Conservation (phyloP, 2,329 filamentous ascomycete genomes). For the Ophiostoma quercus region DNA sequence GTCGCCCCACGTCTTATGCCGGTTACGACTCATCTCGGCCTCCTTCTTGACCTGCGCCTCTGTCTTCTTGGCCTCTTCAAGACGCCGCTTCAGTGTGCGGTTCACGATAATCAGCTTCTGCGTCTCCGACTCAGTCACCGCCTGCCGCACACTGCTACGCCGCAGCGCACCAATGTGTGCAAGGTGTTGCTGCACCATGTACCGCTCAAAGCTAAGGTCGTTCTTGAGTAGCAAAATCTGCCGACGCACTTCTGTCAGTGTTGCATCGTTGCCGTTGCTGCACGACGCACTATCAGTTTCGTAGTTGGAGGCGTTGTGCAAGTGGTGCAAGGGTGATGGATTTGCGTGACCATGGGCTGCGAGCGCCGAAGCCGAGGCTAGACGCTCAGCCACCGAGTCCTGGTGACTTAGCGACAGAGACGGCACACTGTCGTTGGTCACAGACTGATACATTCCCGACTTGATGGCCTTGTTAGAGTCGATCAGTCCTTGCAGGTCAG, state of each 20-base stretch:
- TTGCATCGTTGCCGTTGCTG: not conserved
- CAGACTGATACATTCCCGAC: slow-evolving; percentile 50
- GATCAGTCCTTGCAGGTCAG: slow-evolving; percentile 56
- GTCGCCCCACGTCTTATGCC: slow-evolving; percentile 73
- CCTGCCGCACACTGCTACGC: slow-evolving; percentile 67
- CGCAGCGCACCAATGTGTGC: slow-evolving; percentile 75
- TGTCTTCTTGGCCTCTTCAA: slow-evolving; percentile 66
- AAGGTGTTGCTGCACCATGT: slow-evolving; percentile 77
- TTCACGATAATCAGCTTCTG: slow-evolving; percentile 76
- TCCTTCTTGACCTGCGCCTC: slow-evolving; percentile 68
- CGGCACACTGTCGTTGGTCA: slow-evolving; percentile 54
- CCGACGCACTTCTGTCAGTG: slow-evolving; percentile 55
- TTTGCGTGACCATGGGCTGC: not conserved
- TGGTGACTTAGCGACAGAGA: slow-evolving; percentile 50
- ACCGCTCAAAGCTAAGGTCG: slow-evolving; percentile 76
- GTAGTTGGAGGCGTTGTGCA: not conserved
- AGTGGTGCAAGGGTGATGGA: slow-evolving; percentile 14
- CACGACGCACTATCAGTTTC: not conserved
- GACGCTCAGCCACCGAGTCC: slow-evolving; percentile 42
- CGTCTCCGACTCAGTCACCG: slow-evolving; percentile 73
- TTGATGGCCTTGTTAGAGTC: slow-evolving; percentile 56
- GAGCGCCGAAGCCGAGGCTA: not conserved
- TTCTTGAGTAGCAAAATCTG: slow-evolving; percentile 73
- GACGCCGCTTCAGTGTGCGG: slow-evolving; percentile 63
- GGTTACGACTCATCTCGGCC: slow-evolving; percentile 62